A percentile compares a stretch with the other conserved stretches of the same genome.
phyloP scores from a whole-genome alignment of 2,329 filamentous ascomycete species.

The Stemphylium lycopersici region DNA sequence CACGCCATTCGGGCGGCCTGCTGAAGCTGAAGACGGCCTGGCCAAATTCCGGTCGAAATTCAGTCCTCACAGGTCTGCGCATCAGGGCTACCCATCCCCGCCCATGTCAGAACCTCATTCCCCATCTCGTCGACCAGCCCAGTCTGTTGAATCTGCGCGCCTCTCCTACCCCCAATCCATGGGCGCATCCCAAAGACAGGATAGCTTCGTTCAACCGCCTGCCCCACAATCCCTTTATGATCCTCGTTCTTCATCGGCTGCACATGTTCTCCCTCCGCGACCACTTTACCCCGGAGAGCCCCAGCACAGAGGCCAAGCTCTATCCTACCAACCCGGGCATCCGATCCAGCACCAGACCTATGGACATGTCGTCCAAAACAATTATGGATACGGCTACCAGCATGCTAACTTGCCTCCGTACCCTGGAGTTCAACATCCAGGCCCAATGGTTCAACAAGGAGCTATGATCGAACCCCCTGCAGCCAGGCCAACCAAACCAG shows the following conservation, averaged over 20 bases:
- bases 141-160: slow-evolving; percentile 41
- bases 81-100: slow-evolving; percentile 55
- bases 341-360: slow-evolving; percentile 35
- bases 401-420: slow-evolving; percentile 32
- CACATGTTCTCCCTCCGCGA: slow-evolving; percentile 29
- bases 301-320: slow-evolving; percentile 29
- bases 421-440: slow-evolving; percentile 33
- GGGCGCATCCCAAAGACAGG: slow-evolving; percentile 31
- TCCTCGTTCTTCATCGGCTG: slow-evolving; percentile 27
- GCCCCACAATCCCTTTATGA: slow-evolving; percentile 34
- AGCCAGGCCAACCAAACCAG: slow-evolving; percentile 41
- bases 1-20: slow-evolving; percentile 47
- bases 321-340: slow-evolving; percentile 36
- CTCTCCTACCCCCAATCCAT: slow-evolving; percentile 34
- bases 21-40: slow-evolving; percentile 45
- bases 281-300: slow-evolving; percentile 41
- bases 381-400: slow-evolving; percentile 41
- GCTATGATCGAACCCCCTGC: slow-evolving; percentile 42
- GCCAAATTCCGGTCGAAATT: slow-evolving; percentile 42
- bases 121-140: slow-evolving; percentile 47
- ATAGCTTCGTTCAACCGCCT: slow-evolving; percentile 35
- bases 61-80: slow-evolving; percentile 45
- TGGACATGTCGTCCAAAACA: slow-evolving; percentile 29
- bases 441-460: slow-evolving; percentile 41
- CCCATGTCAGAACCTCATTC: slow-evolving; percentile 60